Conservation (phyloP, 2,329 filamentous ascomycete species). For the Hirsutella rhossiliensis region DNA sequence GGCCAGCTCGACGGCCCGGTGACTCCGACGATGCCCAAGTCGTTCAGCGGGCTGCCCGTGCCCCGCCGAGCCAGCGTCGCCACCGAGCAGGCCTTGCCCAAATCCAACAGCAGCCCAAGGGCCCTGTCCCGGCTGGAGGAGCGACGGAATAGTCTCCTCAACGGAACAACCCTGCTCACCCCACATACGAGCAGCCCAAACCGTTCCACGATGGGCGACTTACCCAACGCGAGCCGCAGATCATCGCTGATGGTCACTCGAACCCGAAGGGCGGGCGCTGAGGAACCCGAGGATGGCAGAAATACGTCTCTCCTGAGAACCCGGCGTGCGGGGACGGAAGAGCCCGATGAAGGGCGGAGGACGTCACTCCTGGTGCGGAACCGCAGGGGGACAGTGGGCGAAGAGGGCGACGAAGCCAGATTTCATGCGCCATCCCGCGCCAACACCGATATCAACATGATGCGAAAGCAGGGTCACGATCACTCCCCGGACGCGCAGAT, state of each 20-base stretch:
- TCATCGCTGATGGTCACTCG: conserved; percentile 39
- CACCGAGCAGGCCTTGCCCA: conserved; percentile 26
- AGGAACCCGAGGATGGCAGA: conserved; percentile 39
- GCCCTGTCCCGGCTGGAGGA: conserved; percentile 41
- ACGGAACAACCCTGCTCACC: conserved; percentile 30
- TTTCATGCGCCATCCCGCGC: conserved; percentile 47
- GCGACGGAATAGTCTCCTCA: conserved; percentile 34
- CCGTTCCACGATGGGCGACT: conserved; percentile 28
- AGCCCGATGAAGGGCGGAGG: conserved; percentile 31
- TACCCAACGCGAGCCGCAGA: conserved; percentile 25
- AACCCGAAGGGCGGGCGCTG: conserved; percentile 33
- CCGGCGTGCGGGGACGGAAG: conserved; percentile 33
- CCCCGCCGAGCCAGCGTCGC: conserved; percentile 29
- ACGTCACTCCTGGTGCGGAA: conserved; percentile 32
- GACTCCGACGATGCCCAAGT: conserved; percentile 34
- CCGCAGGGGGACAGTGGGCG: conserved; percentile 32
- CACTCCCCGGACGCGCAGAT: conserved; percentile 18
- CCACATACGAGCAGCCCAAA: conserved; percentile 28
- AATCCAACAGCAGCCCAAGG: conserved; percentile 31
- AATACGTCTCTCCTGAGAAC: conserved; percentile 35
- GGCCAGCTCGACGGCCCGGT: conserved; percentile 17
- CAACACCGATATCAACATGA: conserved; percentile 38
- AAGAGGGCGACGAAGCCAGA: conserved; percentile 36
- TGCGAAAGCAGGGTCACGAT: conserved; percentile 18
- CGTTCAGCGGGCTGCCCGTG: conserved; percentile 20